Percentiles rank a stretch among this genome's conserved stretches.
phyloP scores from a whole-genome alignment of 768 basidiomycete genomes.

The Boletus vermiculosoides region DNA sequence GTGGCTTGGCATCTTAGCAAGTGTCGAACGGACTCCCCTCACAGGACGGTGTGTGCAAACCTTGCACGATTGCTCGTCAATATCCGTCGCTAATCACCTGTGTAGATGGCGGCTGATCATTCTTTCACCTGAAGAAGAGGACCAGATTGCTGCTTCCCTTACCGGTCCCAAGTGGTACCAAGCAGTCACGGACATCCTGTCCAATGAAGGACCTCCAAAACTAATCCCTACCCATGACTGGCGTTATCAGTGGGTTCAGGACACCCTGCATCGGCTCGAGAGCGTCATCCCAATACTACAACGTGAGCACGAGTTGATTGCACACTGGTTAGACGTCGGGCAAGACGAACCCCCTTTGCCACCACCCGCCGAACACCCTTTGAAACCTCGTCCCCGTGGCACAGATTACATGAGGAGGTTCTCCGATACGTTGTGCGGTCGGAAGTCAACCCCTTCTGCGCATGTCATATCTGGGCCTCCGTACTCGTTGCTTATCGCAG shows the following conservation, averaged over 20 bases:
- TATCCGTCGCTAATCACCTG: slow-evolving; percentile 3
- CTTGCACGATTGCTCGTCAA: background rate
- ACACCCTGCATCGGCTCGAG: slow-evolving; percentile 78
- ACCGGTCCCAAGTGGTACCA: slow-evolving; percentile 85
- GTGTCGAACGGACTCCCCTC: slow-evolving; percentile 74
- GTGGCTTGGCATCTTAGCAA: slow-evolving; percentile 68
- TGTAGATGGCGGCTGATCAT: slow-evolving; percentile 82
- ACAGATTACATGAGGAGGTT: slow-evolving; percentile 65
- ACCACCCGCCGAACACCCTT: slow-evolving; percentile 77
- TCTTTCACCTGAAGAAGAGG: slow-evolving; percentile 90
- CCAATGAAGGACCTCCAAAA: slow-evolving; percentile 56
- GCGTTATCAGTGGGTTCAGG: slow-evolving; percentile 85
- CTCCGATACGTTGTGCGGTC: slow-evolving; percentile 49
- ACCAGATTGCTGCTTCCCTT: slow-evolving; percentile 79
- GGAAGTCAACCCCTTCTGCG: slow-evolving; percentile 41
- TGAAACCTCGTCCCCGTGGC: slow-evolving; percentile 80
- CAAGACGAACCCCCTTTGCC: slow-evolving; percentile 61
- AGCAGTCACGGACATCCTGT: slow-evolving; percentile 77
- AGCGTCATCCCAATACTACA: slow-evolving; percentile 65
- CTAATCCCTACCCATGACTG: slow-evolving; percentile 79
- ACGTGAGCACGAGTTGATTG: slow-evolving; percentile 52
- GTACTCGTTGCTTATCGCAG: slow-evolving; percentile 87
- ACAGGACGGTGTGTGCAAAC: slow-evolving; percentile 71
- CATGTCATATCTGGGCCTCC: slow-evolving; percentile 77
- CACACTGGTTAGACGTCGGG: slow-evolving; percentile 54